Conservation (phyloP, 331 rosid genomes). For the Acacia concinna region DNA sequence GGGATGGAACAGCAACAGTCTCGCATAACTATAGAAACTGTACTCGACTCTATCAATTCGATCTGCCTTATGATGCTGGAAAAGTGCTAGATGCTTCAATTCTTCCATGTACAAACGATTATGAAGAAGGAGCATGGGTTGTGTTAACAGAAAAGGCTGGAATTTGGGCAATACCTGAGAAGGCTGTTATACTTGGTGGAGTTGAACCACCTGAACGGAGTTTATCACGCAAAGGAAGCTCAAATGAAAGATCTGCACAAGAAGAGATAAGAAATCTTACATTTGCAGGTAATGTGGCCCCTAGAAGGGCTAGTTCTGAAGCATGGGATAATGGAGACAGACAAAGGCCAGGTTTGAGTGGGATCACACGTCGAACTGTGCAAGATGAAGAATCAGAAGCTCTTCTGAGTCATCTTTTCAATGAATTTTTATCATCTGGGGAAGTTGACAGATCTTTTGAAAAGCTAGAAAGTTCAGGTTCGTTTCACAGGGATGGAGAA, state of each 20-base stretch:
- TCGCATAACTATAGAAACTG: slow-evolving; percentile 71
- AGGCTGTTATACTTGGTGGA: slow-evolving; percentile 92
- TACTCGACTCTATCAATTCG: slow-evolving; percentile 85
- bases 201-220: slow-evolving; percentile 98
- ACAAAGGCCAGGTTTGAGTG: slow-evolving; percentile 55
- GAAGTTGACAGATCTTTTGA: slow-evolving; percentile 71
- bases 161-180: slow-evolving; percentile 97
- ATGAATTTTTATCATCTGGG: slow-evolving; percentile 76
- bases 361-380: slow-evolving; percentile 66
- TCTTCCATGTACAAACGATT: slow-evolving; percentile 77
- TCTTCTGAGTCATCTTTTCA: slow-evolving; percentile 71
- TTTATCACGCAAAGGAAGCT: slow-evolving; percentile 94
- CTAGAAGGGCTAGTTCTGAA: slow-evolving; percentile 79
- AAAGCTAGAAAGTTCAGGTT: slow-evolving; percentile 73
- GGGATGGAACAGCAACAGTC: slow-evolving; percentile 93
- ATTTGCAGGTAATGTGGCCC: slow-evolving; percentile 59
- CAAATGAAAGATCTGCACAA: slow-evolving; percentile 86
- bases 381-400: slow-evolving; percentile 96
- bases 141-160: slow-evolving; percentile 96
- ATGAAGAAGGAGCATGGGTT: slow-evolving; percentile 96
- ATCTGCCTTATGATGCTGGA: slow-evolving; percentile 95
- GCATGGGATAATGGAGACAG: slow-evolving; percentile 78
- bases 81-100: slow-evolving; percentile 95
- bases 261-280: slow-evolving; percentile 77
- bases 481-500: slow-evolving; percentile 92